These are phyloP conservation scores for Cyclocybe cylindracea DNA, from an alignment of 768 basidiomycete species.

Conservation along the genomic window DNA sequence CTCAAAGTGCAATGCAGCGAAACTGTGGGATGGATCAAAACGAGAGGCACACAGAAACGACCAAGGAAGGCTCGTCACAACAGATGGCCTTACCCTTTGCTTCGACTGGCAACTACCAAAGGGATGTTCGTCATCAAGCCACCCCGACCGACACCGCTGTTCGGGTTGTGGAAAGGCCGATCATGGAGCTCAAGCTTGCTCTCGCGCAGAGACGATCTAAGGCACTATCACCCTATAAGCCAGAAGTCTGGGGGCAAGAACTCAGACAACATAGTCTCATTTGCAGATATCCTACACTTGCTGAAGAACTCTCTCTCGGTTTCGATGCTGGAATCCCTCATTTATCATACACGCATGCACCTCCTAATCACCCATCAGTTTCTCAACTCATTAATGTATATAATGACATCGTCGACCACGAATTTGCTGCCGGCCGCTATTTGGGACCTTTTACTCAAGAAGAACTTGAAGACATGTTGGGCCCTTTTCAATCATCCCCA, in stretches of 20 bases:
- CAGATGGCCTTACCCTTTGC: conserved; percentile 27
- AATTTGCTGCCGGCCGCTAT: conserved; percentile 27
- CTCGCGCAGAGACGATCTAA: conserved; percentile 30
- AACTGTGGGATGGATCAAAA: conserved; percentile 22
- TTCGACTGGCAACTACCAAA: conserved; percentile 29
- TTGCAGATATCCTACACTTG: conserved; percentile 12
- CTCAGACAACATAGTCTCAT: conserved; percentile 7
- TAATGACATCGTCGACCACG: conserved; percentile 13
- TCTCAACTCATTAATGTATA: conserved; percentile 8
- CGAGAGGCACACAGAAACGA: conserved; percentile 17
- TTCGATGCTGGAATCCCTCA: conserved; percentile 23
- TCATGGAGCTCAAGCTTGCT: conserved; percentile 43
- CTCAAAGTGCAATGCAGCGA: conserved; percentile 11
- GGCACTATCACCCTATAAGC: conserved; percentile 29
- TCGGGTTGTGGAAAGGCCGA: conserved; percentile 37
- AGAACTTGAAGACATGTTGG: conserved; percentile 28
- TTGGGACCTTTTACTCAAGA: conserved; percentile 28
- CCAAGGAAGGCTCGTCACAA: conserved; percentile 18
- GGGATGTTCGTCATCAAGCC: conserved; percentile 24
- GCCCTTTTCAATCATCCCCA: conserved; percentile 41
- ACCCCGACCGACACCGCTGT: conserved; percentile 35
- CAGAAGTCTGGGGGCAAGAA: conserved; percentile 26
- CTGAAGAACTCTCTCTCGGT: conserved; percentile 19
- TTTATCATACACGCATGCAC: conserved; percentile 24
- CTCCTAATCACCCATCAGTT: conserved; percentile 30